Evolutionary conservation across 2,329 filamentous ascomycete species (phyloP).

Genomic region (Claviceps cyperi): DNA sequence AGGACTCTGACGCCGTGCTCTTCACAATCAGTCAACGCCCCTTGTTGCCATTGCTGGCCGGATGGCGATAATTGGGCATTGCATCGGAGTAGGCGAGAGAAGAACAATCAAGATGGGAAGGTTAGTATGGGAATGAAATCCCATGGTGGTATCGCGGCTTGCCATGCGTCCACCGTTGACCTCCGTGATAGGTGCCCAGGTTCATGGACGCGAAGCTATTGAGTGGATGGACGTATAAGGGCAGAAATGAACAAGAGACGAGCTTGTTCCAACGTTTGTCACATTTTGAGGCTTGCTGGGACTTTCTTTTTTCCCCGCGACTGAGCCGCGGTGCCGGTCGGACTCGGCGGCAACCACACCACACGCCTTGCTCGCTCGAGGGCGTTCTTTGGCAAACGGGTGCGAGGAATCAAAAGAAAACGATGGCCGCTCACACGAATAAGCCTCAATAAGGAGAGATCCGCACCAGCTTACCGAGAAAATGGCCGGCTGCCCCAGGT

Average conservation of each 20-base stretch:
- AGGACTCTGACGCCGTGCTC: background rate
- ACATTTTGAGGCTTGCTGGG: background rate
- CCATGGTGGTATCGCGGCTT: background rate
- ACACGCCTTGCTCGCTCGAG: background rate
- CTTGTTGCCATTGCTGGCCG: background rate
- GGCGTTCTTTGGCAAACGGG: background rate
- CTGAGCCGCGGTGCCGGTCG: background rate
- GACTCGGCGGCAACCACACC: conserved; percentile 1
- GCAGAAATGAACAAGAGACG: background rate
- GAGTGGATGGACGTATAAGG: background rate
- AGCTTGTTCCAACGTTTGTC: conserved; percentile 1
- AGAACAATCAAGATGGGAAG: background rate
- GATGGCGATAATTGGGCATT: background rate
- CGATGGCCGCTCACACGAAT: background rate
- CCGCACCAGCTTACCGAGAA: conserved; percentile 2
- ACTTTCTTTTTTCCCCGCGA: background rate
- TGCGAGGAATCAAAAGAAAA: background rate
- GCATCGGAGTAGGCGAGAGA: background rate
- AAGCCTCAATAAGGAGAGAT: background rate
- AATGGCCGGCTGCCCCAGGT: background rate
- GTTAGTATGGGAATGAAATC: background rate
- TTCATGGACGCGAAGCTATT: background rate
- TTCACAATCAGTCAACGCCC: background rate
- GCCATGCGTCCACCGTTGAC: background rate
- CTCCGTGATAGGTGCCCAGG: background rate